Evolutionary conservation across 2,329 filamentous ascomycete genomes (phyloP), one percentile per base, ranked within the genome.

Genomic region (Seiridium cupressi): DNA sequence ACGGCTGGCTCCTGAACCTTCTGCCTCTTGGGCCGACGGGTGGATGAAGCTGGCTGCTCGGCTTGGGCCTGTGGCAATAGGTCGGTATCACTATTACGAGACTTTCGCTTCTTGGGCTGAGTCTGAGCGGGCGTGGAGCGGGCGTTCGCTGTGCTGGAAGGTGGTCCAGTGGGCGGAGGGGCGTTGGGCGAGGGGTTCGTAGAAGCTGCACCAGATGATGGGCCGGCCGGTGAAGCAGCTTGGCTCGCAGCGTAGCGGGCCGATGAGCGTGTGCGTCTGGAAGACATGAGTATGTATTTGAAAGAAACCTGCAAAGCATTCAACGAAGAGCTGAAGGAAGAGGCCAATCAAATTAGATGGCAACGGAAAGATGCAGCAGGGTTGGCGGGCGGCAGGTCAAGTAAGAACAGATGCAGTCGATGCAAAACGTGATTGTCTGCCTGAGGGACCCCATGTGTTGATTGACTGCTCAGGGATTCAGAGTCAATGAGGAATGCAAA

Each of bases 191-290:
- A 70, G 65, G 76, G 71, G 67, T 73, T 71, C 66, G 74, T 68
- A 63, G 75, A 65, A 68, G 76, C 65, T 70, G 78, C 73, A 72
- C 77, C 70, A 64, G 72, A 69, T 70, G 75, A 68, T 54, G 70
- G 65, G 55, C 69, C 70, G 64, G 72, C 75, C 51, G 80, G 74
- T 70, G 79, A 78, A 68, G 78, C 79, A 78, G 80, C 78, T 73
- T 81, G 81, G 73, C 77, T 86, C 74, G 91, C 90, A 81, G 91
- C 91, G 86, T 92, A 89, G 83, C 93, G 93, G 81, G 93, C 90
- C 77, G 93, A 90, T 72, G 93, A 95, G 83, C 94, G 92, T 84
- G 94, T 97, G 72, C 95, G 89, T 91, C 93, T 97, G 86, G 88
- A 82, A 87, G 91, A 92, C 93, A 97, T 97, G 88, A 94, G 91